Evolutionary conservation across 768 basidiomycete genomes (phyloP).

Genomic region (Lyophyllum decastes): DNA sequence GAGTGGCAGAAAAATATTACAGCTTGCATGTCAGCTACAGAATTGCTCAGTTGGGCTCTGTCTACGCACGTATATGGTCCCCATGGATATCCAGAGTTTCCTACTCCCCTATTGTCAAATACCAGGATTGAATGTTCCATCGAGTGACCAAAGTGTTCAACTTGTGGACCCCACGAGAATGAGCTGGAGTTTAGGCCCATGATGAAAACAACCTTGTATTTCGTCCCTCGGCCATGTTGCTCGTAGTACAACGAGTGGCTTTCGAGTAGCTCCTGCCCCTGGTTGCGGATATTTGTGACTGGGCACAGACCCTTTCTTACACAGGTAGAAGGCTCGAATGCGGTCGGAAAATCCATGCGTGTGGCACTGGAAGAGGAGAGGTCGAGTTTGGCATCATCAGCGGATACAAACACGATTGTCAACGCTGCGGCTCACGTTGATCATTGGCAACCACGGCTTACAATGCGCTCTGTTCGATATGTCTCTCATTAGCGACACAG

Average conservation of each 20-base stretch:
- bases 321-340: conserved; percentile 64
- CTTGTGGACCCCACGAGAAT: conserved; percentile 67
- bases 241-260: conserved; percentile 81
- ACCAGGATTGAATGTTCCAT: conserved; percentile 63
- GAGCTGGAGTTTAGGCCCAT: conserved; percentile 75
- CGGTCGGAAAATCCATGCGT: conserved; percentile 37
- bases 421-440: background rate
- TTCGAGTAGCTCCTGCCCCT: conserved; percentile 48
- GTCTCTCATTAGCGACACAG: conserved; percentile 68
- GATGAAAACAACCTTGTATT: conserved; percentile 67
- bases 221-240: conserved; percentile 66
- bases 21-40: background rate
- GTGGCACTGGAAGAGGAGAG: too few relatives aligned
- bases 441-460: background rate
- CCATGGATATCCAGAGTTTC: conserved; percentile 66
- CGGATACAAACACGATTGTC: background rate
- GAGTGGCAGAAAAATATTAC: background rate
- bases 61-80: conserved; percentile 77
- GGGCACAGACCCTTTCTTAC: conserved; percentile 77
- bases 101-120: conserved; percentile 86
- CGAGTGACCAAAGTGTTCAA: conserved; percentile 59
- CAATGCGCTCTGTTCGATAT: conserved; percentile 27
- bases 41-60: background rate
- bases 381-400: background rate
- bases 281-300: conserved; percentile 52